phyloP scores from a whole-genome alignment of 495 filamentous ascomycete genomes.

The Tuber magnatum region DNA sequence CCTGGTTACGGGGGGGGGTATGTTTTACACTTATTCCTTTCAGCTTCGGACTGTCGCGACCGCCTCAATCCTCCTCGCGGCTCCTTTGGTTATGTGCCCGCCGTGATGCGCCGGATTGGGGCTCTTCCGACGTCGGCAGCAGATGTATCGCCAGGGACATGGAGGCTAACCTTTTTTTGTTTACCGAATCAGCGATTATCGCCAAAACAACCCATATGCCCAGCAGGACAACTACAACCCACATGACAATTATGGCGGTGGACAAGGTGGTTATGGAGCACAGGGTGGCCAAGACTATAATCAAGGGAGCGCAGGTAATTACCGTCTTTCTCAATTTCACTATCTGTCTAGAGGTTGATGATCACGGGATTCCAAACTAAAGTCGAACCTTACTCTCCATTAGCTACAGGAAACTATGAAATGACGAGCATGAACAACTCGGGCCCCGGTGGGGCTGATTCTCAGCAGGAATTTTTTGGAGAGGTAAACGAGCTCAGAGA shows the following conservation, averaged over 20 bases:
- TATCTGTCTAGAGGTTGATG: conserved; percentile 31
- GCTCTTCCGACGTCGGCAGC: not conserved
- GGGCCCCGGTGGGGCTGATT: conserved; percentile 47
- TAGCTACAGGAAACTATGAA: conserved; percentile 43
- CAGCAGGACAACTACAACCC: conserved; percentile 46
- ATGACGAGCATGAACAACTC: conserved; percentile 49
- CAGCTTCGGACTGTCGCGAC: not conserved
- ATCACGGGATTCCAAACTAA: conserved; percentile 36
- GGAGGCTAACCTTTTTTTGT: conserved; percentile 3
- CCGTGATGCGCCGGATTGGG: not conserved
- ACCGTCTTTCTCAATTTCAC: conserved; percentile 1
- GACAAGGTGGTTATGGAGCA: conserved; percentile 4
- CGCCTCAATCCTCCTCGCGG: not conserved
- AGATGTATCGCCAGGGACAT: not conserved
- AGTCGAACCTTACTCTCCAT: conserved; percentile 41
- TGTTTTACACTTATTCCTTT: not conserved
- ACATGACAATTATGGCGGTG: conserved; percentile 40
- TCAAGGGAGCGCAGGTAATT: not conserved
- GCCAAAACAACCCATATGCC: conserved; percentile 58
- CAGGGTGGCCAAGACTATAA: conserved; percentile 10
- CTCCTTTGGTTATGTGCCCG: not conserved
- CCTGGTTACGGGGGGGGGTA: not conserved
- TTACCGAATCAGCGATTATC: conserved; percentile 47
- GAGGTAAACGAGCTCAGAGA: conserved; percentile 76
- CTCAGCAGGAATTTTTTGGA: conserved; percentile 55